Evolutionary conservation across 805 yeast genomes (phyloP), one percentile per base, ranked within the genome.

Genomic region (Lachancea quebecensis): DNA sequence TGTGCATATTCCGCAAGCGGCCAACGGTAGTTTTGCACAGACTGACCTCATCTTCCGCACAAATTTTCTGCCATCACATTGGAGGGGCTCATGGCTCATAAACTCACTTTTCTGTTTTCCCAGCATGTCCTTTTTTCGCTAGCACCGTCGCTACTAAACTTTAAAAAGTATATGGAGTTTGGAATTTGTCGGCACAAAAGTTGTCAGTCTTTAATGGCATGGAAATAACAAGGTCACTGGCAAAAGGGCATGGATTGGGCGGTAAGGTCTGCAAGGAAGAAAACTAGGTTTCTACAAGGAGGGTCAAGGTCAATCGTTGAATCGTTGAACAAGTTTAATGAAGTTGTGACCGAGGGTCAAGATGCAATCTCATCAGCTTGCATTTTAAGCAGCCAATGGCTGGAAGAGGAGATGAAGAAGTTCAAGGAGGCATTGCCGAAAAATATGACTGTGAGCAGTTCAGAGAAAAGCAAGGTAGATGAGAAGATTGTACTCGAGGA

Each of bases 291-390:
- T 33, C 46, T 51, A 14, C 55, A 61, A 31, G 64, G 64, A 4
- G 52, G 63, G 14, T 57, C 67, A 2, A 47, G 65, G 39, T 63
- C 66, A 9, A 59, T 63, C 21, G 50, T 63, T 2, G 64, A 61
- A 44, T 56, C 66, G 8, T 48, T 63, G 17, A 59, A 59, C 42
- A 41, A 42, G 25, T 54, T 60, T 16, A 59, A 59, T 44, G 52
- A 58, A n/a, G 51, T 56, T 3, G 42, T 49, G 15, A 47, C 48
- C 18, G 50, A 55, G 32, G 58, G 58, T 15, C 57, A 56, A 15
- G 39, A 48, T n/a, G 50, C 53, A 30, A 44, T 55, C 8, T 54
- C 52, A 39, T 14, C 44, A 11, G 51, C 48, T 7, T 37, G 59
- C 7, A 41, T 44, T 9, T 50, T 50, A n/a, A 50, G 57, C 12